Conservation (phyloP, 306 rosid species). For the Trifolium subterraneum region DNA sequence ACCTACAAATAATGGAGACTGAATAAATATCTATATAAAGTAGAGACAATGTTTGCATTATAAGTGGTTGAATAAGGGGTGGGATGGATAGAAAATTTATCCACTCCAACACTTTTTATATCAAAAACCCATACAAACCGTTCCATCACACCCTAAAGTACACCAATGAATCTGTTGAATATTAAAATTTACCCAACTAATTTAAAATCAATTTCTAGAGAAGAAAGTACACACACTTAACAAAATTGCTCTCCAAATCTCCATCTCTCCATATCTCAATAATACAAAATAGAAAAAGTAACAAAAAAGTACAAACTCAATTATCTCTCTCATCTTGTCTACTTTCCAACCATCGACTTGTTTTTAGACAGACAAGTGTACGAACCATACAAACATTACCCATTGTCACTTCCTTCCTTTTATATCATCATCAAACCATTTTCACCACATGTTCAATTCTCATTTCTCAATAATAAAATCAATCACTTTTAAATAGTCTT, state of each 20-base stretch:
- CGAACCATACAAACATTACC: neutral
- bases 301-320: conserved; percentile 21
- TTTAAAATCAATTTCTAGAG: neutral
- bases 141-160: no score
- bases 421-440: neutral
- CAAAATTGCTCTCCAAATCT: conserved; percentile 2
- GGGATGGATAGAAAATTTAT: no score
- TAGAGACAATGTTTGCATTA: no score
- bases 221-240: neutral
- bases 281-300: neutral
- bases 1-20: no score
- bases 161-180: no score
- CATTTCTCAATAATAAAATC: neutral
- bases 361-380: conserved; percentile 8
- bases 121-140: no score
- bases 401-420: neutral
- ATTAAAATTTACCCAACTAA: no score
- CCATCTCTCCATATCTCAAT: neutral
- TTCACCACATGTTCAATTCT: neutral
- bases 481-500: no score
- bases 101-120: no score
- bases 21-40: no score
- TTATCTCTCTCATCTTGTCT: neutral
- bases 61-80: no score
- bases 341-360: neutral